Conservation (phyloP, 139 green algal species). For the Coelastrella sp. region DNA sequence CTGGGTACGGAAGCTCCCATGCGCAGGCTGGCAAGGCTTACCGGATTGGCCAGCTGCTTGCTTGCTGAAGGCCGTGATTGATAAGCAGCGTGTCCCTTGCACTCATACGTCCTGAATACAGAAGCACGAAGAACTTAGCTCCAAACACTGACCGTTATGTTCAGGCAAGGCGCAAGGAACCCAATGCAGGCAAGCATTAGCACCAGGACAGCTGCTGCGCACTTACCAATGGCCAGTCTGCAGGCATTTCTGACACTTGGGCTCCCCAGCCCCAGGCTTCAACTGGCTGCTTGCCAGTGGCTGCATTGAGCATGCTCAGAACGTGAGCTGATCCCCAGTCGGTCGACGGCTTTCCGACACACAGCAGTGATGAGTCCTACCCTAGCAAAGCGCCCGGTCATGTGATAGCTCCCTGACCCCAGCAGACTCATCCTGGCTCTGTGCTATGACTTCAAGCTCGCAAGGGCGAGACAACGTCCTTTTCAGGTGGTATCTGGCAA, state of each 20-base stretch:
- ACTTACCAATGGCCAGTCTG: slow-evolving; percentile 39
- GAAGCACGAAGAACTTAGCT: neutral
- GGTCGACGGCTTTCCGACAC: too few species aligned
- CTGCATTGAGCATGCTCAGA: neutral
- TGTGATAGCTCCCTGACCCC: slow-evolving; percentile 33
- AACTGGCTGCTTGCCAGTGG: slow-evolving; percentile 12
- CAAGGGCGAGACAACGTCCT: neutral
- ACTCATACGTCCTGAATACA: slow-evolving; percentile 81
- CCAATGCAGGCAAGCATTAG: too few species aligned
- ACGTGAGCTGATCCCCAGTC: too few species aligned
- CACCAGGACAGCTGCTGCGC: too few species aligned
- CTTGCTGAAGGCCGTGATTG: slow-evolving; percentile 70
- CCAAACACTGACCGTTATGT: too few species aligned
- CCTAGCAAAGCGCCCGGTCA: slow-evolving; percentile 33
- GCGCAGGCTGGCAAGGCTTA: slow-evolving; percentile 44
- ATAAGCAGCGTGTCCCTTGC: slow-evolving; percentile 78
- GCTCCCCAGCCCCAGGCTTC: slow-evolving; percentile 31
- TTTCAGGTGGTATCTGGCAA: neutral
- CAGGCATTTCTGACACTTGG: slow-evolving; percentile 55
- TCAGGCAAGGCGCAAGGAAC: too few species aligned
- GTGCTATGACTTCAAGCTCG: neutral
- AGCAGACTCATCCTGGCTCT: slow-evolving; percentile 25
- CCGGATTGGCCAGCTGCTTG: slow-evolving; percentile 80
- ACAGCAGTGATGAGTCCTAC: neutral
- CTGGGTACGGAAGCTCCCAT: too few species aligned